A percentile compares a stretch with the other conserved stretches of the same genome.
These are phyloP conservation scores for Xerocomus potaroensis DNA, from an alignment of 768 basidiomycete genomes.

Conservation along the genomic window DNA sequence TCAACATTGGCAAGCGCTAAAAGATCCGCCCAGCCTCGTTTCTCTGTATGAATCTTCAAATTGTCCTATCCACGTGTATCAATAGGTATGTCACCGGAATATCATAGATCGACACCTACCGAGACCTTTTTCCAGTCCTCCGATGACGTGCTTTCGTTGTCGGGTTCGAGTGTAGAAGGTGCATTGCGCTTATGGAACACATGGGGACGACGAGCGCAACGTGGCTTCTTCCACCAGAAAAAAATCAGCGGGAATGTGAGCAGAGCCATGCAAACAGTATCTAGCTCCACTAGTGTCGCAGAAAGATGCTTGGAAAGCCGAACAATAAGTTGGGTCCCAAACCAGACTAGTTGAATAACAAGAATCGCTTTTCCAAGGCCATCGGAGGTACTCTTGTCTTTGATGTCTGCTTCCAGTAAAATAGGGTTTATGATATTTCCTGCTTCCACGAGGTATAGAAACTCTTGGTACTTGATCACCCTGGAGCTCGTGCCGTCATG, in stretches of 20 bases:
- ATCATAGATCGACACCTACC: not conserved
- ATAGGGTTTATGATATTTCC: not conserved
- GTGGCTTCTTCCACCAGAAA: slow-evolving; percentile 1
- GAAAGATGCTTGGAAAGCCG: not conserved
- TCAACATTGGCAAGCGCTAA: not conserved
- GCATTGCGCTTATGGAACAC: not conserved
- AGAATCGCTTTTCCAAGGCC: not conserved
- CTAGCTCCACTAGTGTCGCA: not conserved
- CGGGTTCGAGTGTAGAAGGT: slow-evolving; percentile 57
- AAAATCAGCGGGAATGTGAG: not conserved
- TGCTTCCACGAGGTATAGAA: not conserved
- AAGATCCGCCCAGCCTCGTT: not conserved
- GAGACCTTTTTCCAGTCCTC: not conserved
- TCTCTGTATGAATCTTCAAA: slow-evolving; percentile 41
- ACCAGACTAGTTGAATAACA: too few relatives aligned
- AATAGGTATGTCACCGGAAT: slow-evolving; percentile 33
- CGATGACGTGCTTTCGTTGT: slow-evolving; percentile 38
- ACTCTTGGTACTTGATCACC: not conserved
- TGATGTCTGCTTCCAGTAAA: not conserved
- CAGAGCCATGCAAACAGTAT: too few relatives aligned
- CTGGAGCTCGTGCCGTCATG: not conserved
- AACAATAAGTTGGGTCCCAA: not conserved
- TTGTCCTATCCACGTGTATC: not conserved
- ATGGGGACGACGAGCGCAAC: not conserved
- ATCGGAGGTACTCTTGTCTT: not conserved